phyloP scores from a whole-genome alignment of 2,329 filamentous ascomycete species.

The Grosmannia serpens region DNA sequence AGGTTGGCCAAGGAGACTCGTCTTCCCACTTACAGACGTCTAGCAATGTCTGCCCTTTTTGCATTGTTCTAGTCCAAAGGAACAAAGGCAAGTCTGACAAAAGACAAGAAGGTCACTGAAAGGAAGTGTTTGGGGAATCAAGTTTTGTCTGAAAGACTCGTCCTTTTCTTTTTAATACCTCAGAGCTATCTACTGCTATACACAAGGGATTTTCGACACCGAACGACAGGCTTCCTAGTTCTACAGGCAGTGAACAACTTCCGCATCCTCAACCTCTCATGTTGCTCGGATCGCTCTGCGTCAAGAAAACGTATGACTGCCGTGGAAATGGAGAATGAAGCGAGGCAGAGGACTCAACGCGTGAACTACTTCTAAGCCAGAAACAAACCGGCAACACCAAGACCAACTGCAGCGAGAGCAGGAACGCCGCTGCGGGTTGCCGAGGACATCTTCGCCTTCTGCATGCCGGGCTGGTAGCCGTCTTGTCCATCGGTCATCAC shows the following conservation, averaged over 20 bases:
- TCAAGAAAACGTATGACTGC: neutral
- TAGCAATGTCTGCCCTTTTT: too few species aligned
- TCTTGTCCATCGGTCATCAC: neutral
- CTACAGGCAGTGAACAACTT: neutral
- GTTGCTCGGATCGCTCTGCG: neutral
- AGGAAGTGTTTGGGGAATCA: neutral
- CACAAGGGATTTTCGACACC: neutral
- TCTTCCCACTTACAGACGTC: too few species aligned
- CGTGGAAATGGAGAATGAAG: neutral
- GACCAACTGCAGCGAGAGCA: neutral
- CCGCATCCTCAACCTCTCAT: neutral
- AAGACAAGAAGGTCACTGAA: neutral
- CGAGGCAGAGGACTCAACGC: neutral
- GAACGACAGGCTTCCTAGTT: neutral
- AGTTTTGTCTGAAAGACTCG: neutral
- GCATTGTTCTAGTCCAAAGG: too few species aligned
- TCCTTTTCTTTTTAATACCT: neutral
- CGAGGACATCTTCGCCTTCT: neutral
- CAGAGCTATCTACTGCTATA: neutral
- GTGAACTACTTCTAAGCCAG: neutral
- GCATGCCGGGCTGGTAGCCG: neutral
- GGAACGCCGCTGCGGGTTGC: neutral
- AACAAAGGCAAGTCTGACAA: too few species aligned
- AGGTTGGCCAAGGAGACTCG: too few species aligned
- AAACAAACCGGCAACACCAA: neutral